Evolutionary conservation across 1,284 basidiomycete species (phyloP), one percentile per base, ranked within the genome.

Genomic region (Calocybe gambosa): DNA sequence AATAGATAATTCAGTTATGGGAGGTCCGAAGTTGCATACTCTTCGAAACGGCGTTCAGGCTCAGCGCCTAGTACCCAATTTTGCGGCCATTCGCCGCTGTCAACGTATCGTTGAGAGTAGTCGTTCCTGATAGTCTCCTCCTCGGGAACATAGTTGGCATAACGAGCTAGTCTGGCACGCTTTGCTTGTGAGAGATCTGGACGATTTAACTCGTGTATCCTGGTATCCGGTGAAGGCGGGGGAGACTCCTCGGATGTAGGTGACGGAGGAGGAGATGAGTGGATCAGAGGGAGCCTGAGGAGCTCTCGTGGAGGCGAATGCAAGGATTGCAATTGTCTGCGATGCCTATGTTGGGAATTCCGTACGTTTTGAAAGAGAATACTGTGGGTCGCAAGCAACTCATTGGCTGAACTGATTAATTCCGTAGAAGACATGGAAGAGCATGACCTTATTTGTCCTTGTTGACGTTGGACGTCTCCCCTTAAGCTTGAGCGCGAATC

Each of bases 71-170:
- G 69, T 12, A 97, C 87, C 78, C 85, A 90, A 60, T 95, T 85
- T 63, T 93, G 90, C 1, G 92, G 90, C 81, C 90, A 90, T 54
- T 90, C 85, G 6, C 93, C 93, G 1, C 86, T 79, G 54, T 90
- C 85, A 35, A 94, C 90, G 63, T 95, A 98, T 56, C 85, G 73
- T 64, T 89, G 85, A 1, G 88, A 90, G 60, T 96, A 95, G 68
- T 98, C 93, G 62, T 96, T 98, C 43, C 93, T 76, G 39, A 99
- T 86, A 0, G 92, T 95, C 62, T 97, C 92, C 62, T 97, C 95
- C 54, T 92, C 87, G 1, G 89, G 82, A 9, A 91, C 75, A 55
- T 93, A 93, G 59, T 91, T 91, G 35, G 59, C 57, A 55, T 89
- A 90, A 35, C 82, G 72, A 16, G 74, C 71, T 7, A 77, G 66